phyloP scores from a whole-genome alignment of 495 filamentous ascomycete species.

The Ramalina intermedia region DNA sequence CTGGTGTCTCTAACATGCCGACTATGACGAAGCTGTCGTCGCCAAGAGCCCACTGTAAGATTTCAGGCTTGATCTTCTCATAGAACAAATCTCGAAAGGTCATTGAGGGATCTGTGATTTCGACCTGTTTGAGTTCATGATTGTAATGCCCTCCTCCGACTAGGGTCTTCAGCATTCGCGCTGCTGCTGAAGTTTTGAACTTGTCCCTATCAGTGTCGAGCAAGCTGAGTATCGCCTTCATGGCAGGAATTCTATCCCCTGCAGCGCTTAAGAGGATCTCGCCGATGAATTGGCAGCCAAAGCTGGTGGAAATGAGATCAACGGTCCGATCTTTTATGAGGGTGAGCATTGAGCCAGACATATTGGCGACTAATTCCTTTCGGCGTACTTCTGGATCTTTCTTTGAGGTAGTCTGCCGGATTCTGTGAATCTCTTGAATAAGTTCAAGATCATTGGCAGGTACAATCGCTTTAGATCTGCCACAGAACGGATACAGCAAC shows the following conservation, averaged over 20 bases:
- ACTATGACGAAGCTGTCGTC: conserved; percentile 70
- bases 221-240: conserved; percentile 30
- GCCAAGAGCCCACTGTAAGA: conserved; percentile 78
- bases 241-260: conserved; percentile 54
- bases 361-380: conserved; percentile 52
- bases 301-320: conserved; percentile 54
- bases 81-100: conserved; percentile 69
- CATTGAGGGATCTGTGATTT: conserved; percentile 58
- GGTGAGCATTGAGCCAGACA: conserved; percentile 53
- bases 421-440: conserved; percentile 57
- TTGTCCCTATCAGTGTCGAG: conserved; percentile 27
- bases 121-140: conserved; percentile 47
- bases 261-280: conserved; percentile 67
- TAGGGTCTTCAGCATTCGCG: conserved; percentile 80
- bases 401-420: conserved; percentile 71
- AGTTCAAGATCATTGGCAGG: conserved; percentile 48
- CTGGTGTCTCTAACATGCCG: conserved; percentile 61
- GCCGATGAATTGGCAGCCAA: conserved; percentile 73
- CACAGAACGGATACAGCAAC: conserved; percentile 71
- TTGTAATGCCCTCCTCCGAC: conserved; percentile 80
- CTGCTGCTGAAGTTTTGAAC: conserved; percentile 45
- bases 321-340: conserved; percentile 53
- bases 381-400: conserved; percentile 68
- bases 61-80: conserved; percentile 54
- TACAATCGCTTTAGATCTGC: conserved; percentile 55